Conservation (phyloP, 306 rosid species). For the Glycine tomentella region DNA sequence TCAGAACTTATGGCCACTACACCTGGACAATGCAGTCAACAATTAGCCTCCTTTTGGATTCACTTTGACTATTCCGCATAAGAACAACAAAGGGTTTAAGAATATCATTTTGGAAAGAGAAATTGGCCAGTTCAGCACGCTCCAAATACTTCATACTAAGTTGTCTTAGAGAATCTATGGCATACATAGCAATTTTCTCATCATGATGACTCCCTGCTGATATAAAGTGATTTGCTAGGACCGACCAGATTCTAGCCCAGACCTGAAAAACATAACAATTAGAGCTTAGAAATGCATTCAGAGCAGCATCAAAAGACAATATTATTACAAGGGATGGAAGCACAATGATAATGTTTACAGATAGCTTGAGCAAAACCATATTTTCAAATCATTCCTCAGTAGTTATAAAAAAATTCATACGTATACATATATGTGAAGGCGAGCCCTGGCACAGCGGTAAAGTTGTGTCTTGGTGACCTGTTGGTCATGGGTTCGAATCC, state of each 20-base stretch:
- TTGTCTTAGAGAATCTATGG: conserved; percentile 96
- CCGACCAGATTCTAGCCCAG: conserved; percentile 99
- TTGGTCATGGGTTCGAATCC: no score
- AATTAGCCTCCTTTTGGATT: conserved; percentile 89
- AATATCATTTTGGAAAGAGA: conserved; percentile 98
- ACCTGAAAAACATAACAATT: conserved; percentile 66
- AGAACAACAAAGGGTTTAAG: conserved; percentile 99
- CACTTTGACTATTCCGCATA: conserved; percentile 96
- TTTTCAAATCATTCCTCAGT: conserved; percentile 22
- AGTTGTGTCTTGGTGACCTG: no score
- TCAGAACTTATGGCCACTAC: conserved; percentile 39
- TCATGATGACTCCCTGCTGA: conserved; percentile 98
- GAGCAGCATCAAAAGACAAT: conserved; percentile 37
- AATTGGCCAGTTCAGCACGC: conserved; percentile 94
- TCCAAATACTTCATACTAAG: conserved; percentile 99
- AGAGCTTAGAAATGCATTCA: conserved; percentile 45
- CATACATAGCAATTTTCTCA: conserved; percentile 96
- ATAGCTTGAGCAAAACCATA: conserved; percentile 36
- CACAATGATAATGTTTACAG: neutral
- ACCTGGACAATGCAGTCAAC: conserved; percentile 99
- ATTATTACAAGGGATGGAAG: neutral
- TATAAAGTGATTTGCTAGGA: conserved; percentile 94
- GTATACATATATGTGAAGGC: no score
- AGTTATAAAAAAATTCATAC: neutral
- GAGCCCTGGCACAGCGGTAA: no score